A percentile compares a stretch with the other conserved stretches of the same genome.
These are phyloP conservation scores for Komagataella kurtzmanii DNA, from an alignment of 805 yeast genomes.

Conservation along the genomic window DNA sequence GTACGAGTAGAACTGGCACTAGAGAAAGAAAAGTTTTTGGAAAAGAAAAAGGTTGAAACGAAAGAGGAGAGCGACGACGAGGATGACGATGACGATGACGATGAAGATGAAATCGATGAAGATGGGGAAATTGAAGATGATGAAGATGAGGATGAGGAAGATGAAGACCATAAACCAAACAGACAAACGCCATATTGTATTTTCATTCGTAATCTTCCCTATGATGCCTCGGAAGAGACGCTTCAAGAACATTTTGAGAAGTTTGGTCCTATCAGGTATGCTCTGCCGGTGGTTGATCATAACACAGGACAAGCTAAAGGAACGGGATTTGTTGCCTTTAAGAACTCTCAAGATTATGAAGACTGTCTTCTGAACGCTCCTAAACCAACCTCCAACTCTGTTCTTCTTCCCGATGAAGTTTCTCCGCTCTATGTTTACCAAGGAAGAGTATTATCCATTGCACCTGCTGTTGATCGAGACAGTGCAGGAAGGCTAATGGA, in stretches of 20 bases:
- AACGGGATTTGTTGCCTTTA: constrained; percentile 88
- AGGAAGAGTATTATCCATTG: constrained; percentile 77
- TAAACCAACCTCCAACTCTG: constrained; percentile 37
- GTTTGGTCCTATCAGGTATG: constrained; percentile 85
- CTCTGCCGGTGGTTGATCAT: constrained; percentile 83
- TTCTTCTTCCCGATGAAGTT: constrained; percentile 86
- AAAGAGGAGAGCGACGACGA: constrained; percentile 24
- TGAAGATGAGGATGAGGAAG: constrained; percentile 22
- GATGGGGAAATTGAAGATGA: constrained; percentile 21
- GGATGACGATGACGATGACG: constrained; percentile 25
- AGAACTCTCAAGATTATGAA: constrained; percentile 42
- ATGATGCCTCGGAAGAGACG: constrained; percentile 78
- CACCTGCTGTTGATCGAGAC: constrained; percentile 78
- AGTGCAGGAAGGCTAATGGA: constrained; percentile 68
- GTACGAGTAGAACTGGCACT: constrained; percentile 93
- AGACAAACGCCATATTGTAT: constrained; percentile 60
- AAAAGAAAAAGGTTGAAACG: constrained; percentile 29
- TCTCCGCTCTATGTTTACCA: constrained; percentile 81
- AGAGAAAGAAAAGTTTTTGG: constrained; percentile 76
- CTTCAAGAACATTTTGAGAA: constrained; percentile 64
- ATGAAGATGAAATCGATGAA: constrained; percentile 18
- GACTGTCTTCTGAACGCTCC: constrained; percentile 75
- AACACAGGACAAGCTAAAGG: constrained; percentile 83
- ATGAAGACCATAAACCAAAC: constrained; percentile 27
- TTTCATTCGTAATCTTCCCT: constrained; percentile 88